A percentile compares a stretch with the other conserved stretches of the same genome.
These are phyloP conservation scores for Lasiodiplodia theobromae DNA, from an alignment of 2,329 filamentous ascomycete genomes.

Conservation along the genomic window DNA sequence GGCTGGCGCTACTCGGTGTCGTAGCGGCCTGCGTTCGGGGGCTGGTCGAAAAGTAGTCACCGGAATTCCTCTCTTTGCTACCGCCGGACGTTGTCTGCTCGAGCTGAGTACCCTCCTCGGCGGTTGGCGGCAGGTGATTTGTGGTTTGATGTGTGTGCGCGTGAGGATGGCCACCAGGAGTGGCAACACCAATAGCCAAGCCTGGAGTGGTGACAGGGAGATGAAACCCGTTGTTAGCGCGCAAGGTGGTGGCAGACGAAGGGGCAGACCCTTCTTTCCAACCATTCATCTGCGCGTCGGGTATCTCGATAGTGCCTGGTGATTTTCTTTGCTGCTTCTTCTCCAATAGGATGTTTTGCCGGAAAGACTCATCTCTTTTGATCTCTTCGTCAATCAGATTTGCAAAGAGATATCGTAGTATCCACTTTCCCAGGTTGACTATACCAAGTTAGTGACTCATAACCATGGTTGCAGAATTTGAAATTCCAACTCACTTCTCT, in stretches of 20 bases:
- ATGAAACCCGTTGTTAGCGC: slow-evolving; percentile 66
- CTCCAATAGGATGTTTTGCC: slow-evolving; percentile 72
- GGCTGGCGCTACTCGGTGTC: slow-evolving; percentile 37
- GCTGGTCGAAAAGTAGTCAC: slow-evolving; percentile 79
- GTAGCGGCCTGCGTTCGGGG: slow-evolving; percentile 55
- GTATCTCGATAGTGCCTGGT: slow-evolving; percentile 68
- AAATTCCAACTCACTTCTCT: slow-evolving; percentile 72
- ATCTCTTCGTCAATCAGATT: slow-evolving; percentile 91
- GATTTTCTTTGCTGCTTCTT: slow-evolving; percentile 66
- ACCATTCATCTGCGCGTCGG: slow-evolving; percentile 54
- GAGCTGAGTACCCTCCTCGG: slow-evolving; percentile 53
- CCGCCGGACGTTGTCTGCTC: slow-evolving; percentile 65
- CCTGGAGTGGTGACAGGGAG: slow-evolving; percentile 74
- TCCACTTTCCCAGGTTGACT: slow-evolving; percentile 98
- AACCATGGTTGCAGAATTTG: neutral
- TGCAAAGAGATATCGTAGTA: slow-evolving; percentile 89
- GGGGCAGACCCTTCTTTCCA: slow-evolving; percentile 52
- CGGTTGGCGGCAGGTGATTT: slow-evolving; percentile 47
- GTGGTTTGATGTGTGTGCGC: slow-evolving; percentile 37
- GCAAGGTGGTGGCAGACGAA: slow-evolving; percentile 60
- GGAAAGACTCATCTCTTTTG: slow-evolving; percentile 75
- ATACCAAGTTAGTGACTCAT: slow-evolving; percentile 33
- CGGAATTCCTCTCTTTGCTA: slow-evolving; percentile 64
- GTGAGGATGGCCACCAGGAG: slow-evolving; percentile 59
- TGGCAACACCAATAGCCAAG: slow-evolving; percentile 78